Evolutionary conservation across 257 asterid species (phyloP), one percentile per base, ranked within the genome.

Genomic region (Nicotiana paniculata): DNA sequence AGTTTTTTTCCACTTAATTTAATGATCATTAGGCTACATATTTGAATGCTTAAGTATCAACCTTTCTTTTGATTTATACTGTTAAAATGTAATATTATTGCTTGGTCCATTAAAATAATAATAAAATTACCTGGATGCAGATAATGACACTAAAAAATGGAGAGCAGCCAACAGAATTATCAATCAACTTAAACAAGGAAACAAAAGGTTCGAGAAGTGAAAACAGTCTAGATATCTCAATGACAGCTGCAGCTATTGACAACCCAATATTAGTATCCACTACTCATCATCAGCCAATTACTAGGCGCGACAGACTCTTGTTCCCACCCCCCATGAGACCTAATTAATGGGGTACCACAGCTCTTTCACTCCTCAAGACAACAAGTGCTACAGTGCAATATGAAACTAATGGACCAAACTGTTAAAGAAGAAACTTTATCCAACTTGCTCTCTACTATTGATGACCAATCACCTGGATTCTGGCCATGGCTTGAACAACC

Each of bases 401-500:
- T 70, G n/a, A 70, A 70, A 70, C 2, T 70, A 70, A 11, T 70
- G 77, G 77, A 70, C 77, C 77, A 70, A 70, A 70, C 59, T 80
- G 93, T 90, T 8, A 93, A 96, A 88, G 97, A 96, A 82, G 99
- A 96, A 84, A 90, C 91, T 88, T 82, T 96, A 86, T 87, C 97
- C 91, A 94, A 87, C 68, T 88, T 94, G 93, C 89, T 94, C 64
- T 84, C 86, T 48, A 92, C 92, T 54, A 91, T 93, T 88, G 97
- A 96, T 82, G 98, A 96, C 82, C 95, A 94, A 77, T 86, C 95
- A n/a, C 5, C 35, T 6, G 97, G 93, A 79, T 92, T 93, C 85
- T 96, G 99, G 99, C 95, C 99, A 5, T 96, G 99, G 99, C 88
- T 96, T 77, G 99, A 94, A 68, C 94, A 90, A 51, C 96, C 90